Evolutionary conservation across 2,329 filamentous ascomycete genomes (phyloP), one percentile per base, ranked within the genome.

Genomic region (Colletotrichum costaricense): DNA sequence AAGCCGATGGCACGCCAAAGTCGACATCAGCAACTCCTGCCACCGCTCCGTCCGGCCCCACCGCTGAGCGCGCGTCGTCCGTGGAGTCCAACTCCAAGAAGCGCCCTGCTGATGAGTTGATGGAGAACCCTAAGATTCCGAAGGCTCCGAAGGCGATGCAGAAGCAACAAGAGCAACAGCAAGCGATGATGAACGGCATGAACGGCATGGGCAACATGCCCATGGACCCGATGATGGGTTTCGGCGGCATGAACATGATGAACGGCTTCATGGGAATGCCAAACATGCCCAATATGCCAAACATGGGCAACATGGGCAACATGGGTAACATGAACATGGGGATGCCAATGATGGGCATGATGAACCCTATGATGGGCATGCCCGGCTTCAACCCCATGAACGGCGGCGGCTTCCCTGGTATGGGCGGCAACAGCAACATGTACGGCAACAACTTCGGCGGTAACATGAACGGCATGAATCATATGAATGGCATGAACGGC

Each of bases 51-150:
- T 77, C 77, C 38, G 78, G 79, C n/a, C 66, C 73, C 22, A 73
- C 76, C 24, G 74, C 74, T 16, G 71, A 73, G 7, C 71, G 71
- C 35, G 67, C 69, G 56, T 74, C 77, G 38, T 69, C 75, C 5
- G 78, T 82, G 30, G 79, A 81, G 30, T 74, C 69, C 65, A 83
- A 83, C 70, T 85, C 90, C 30, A 97, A 94, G 84, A 99, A 98
- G 85, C 91, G 97, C 26, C 89, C 93, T 12, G 95, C 95, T 16
- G 94, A 96, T 46, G 93, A 95, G 65, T 87, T 87, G 38, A 84
- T 89, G 7, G 90, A 92, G 77, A 92, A 93, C 76, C 89, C 89
- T 54, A 90, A 89, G 79, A 89, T 92, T 54, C 89, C 91, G 58
- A 93, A 92, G 77, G 91, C 87, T 0, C 91, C 91, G 2, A 91